Conservation (phyloP, 352 stramenopile genomes). For the Pilasporangium apinafurcum region DNA sequence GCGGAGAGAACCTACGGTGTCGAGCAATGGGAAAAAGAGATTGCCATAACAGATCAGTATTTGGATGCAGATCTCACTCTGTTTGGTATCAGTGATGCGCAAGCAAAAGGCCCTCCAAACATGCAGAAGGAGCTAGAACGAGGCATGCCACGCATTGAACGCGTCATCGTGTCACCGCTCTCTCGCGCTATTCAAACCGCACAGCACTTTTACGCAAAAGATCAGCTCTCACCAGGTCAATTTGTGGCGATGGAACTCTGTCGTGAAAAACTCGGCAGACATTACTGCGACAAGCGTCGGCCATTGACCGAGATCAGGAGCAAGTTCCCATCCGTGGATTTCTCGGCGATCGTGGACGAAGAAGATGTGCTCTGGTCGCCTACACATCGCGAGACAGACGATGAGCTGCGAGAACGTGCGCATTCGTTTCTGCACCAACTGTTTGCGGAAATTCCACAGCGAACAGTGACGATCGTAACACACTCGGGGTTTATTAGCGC, state of each 20-base stretch:
- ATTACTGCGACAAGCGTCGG: constrained; percentile 65
- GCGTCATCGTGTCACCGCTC: constrained; percentile 64
- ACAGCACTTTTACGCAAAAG: constrained; percentile 44
- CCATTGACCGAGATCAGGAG: constrained; percentile 26
- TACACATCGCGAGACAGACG: constrained; percentile 53
- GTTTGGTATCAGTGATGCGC: constrained; percentile 45
- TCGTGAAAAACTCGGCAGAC: constrained; percentile 51
- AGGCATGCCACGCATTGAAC: constrained; percentile 56
- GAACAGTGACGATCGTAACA: constrained; percentile 46
- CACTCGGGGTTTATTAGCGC: constrained; percentile 72
- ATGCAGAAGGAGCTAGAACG: constrained; percentile 25
- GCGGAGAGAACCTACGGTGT: constrained; percentile 43
- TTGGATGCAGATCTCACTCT: constrained; percentile 61
- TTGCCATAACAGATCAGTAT: constrained; percentile 47
- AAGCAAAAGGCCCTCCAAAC: constrained; percentile 24
- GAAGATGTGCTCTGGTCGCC: constrained; percentile 49
- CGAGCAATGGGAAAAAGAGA: constrained; percentile 49
- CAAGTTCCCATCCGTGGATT: constrained; percentile 62
- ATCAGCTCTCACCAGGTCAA: constrained; percentile 19
- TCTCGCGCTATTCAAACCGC: constrained; percentile 66
- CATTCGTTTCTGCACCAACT: constrained; percentile 40
- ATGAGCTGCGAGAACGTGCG: constrained; percentile 44
- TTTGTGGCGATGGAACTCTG: constrained; percentile 62
- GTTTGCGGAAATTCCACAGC: constrained; percentile 43
- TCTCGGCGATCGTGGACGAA: constrained; percentile 37